A percentile compares a stretch with the other conserved stretches of the same genome.
phyloP scores from a whole-genome alignment of 371 early-diverging fungal species.

The Mucor irregularis region DNA sequence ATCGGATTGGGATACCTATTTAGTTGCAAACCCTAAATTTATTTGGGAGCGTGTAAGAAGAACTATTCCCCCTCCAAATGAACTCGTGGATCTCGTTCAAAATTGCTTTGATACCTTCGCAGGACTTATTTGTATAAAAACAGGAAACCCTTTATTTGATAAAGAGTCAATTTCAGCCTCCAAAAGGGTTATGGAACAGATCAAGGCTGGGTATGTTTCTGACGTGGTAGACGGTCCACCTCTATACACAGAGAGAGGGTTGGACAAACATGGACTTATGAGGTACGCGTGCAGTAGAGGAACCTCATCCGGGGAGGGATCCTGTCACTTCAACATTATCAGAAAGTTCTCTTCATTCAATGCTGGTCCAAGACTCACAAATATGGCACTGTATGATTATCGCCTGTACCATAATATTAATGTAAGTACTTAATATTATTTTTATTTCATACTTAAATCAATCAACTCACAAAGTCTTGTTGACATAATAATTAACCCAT shows the following conservation, averaged over 20 bases:
- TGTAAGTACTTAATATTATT: not conserved
- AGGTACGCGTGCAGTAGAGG: not conserved
- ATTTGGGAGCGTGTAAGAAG: not conserved
- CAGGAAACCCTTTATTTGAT: not conserved
- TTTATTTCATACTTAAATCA: too few relatives aligned
- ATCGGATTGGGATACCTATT: not conserved
- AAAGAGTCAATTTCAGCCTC: too few relatives aligned
- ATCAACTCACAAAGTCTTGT: too few relatives aligned
- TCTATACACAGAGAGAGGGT: not conserved
- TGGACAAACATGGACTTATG: not conserved
- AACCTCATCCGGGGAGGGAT: not conserved
- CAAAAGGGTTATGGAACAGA: too few relatives aligned
- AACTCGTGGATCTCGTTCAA: not conserved
- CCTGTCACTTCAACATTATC: not conserved
- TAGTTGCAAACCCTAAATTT: not conserved
- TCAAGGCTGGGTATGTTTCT: not conserved
- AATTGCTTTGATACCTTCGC: not conserved
- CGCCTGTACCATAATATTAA: not conserved
- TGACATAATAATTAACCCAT: too few relatives aligned
- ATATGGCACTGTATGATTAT: conserved; percentile 1
- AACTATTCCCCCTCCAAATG: not conserved
- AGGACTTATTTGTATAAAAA: not conserved
- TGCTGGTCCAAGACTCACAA: not conserved
- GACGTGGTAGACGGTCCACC: not conserved
- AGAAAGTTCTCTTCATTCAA: not conserved